phyloP scores from a whole-genome alignment of 768 basidiomycete species.

The Hypholoma fasciculare region DNA sequence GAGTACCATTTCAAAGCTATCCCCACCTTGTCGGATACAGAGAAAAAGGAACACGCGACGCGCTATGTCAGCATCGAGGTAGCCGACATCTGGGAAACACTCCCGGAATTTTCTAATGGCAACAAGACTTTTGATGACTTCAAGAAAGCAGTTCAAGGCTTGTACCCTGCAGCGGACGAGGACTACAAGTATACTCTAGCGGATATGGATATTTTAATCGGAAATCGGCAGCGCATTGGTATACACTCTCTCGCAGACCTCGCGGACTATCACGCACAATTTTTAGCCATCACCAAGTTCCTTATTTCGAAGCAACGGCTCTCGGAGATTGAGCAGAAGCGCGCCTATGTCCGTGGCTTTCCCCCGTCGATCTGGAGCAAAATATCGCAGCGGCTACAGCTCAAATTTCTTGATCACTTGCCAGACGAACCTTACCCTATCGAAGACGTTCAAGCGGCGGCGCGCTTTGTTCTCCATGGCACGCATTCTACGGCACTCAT shows the following conservation, averaged over 20 bases:
- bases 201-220: constrained; percentile 23
- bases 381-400: too few species aligned
- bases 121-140: too few species aligned
- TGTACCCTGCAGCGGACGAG: constrained; percentile 25
- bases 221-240: constrained; percentile 11
- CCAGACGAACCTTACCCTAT: too few species aligned
- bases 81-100: too few species aligned
- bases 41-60: constrained; percentile 21
- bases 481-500: too few species aligned
- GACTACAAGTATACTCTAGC: constrained; percentile 14
- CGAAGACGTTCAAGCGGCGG: too few species aligned
- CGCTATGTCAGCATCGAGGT: too few species aligned
- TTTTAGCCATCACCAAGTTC: too few species aligned
- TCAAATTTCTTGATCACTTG: too few species aligned
- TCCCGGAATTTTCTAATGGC: too few species aligned
- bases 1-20: constrained; percentile 8
- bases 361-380: too few species aligned
- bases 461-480: too few species aligned
- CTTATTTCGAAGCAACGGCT: constrained; percentile 9
- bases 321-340: constrained; percentile 1
- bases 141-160: constrained; percentile 18
- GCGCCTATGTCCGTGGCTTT: constrained; percentile 5
- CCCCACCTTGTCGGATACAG: constrained; percentile 10
- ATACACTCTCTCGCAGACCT: constrained; percentile 7
- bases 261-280: constrained; percentile 13